Percentiles rank a stretch among this genome's conserved stretches.
phyloP scores from a whole-genome alignment of 352 stramenopile species.

The Pythium dissimile region DNA sequence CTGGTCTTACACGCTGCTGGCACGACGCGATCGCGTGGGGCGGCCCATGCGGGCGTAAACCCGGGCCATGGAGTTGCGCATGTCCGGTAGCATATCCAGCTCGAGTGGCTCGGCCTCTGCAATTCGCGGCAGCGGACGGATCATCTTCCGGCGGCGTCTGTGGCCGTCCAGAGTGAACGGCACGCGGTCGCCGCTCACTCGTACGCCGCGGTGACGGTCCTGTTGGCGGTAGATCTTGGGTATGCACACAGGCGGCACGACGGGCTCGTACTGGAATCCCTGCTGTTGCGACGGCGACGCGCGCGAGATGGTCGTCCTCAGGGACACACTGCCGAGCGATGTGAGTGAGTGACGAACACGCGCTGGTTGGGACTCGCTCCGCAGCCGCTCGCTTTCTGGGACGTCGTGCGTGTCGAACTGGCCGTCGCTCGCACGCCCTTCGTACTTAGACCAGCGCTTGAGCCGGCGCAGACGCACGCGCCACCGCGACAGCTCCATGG shows the following conservation, averaged over 20 bases:
- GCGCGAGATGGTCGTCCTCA: background rate
- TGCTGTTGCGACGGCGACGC: background rate
- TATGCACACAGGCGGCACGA: slow-evolving; percentile 28
- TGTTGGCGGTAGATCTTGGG: slow-evolving; percentile 22
- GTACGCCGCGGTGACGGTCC: slow-evolving; percentile 20
- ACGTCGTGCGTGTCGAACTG: slow-evolving; percentile 19
- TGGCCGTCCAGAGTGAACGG: slow-evolving; percentile 29
- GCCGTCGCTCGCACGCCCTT: slow-evolving; percentile 21
- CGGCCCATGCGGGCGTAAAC: slow-evolving; percentile 16
- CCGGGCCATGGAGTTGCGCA: slow-evolving; percentile 19
- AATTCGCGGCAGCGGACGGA: slow-evolving; percentile 20
- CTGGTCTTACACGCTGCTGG: slow-evolving; percentile 13
- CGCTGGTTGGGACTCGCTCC: background rate
- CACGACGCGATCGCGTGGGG: slow-evolving; percentile 10
- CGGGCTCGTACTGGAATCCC: slow-evolving; percentile 10
- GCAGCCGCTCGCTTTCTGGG: slow-evolving; percentile 4
- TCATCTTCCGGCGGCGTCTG: slow-evolving; percentile 14
- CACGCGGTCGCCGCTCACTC: slow-evolving; percentile 21
- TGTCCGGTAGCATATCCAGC: slow-evolving; percentile 10
- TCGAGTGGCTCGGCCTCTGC: slow-evolving; percentile 13
- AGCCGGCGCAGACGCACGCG: slow-evolving; percentile 20
- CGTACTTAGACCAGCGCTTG: slow-evolving; percentile 21
- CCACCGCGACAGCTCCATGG: slow-evolving; percentile 23
- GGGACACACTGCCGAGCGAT: background rate
- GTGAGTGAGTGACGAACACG: slow-evolving; percentile 16